Evolutionary conservation across 2,329 filamentous ascomycete genomes (phyloP), one percentile per base, ranked within the genome.

Genomic region (Botrytis deweyae): DNA sequence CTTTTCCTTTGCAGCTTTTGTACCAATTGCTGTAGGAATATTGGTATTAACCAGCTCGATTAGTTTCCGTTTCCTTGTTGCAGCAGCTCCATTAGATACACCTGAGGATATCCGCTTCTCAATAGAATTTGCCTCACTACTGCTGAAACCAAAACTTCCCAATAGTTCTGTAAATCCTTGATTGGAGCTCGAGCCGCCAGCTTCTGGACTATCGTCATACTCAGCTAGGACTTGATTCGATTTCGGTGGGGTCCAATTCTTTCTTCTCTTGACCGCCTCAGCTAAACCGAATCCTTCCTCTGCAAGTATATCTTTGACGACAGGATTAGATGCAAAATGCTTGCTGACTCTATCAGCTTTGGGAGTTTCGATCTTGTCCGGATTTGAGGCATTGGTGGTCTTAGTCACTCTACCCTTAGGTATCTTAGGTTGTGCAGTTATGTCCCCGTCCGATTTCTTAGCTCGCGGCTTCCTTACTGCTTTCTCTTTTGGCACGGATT

Each of bases 211-310:
- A 29, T 69, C 58, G 10, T 61, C 65, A 18, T n/a, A 8, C 40
- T 25, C 52, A 63, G 36, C 33, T 25, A 10, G 33, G 7, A n/a
- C 36, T 14, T 59, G 20, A 61, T 84, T 84, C 49, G 84, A 79
- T 65, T 84, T 85, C 6, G 89, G 87, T 3, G 91, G 92, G 1
- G 92, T 94, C 92, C 92, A 94, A 74, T 90, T 86, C 22, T 83
- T 79, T 74, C 89, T 86, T 74, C 92, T 85, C 64, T 83, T 84
- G 40, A 87, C 80, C 12, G 91, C 92, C 64, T 78, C 76, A 7
- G 74, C 74, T 25, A 82, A 73, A 16, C 77, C 78, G 68, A 59
- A 75, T 42, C 76, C 75, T 16, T 75, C n/a, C 7, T 76, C 76
- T 62, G 44, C 67, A 42, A 68, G 55, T 20, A 42, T 25, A 25